Conservation (phyloP, 257 asterid genomes). For the Henckelia pumila region DNA sequence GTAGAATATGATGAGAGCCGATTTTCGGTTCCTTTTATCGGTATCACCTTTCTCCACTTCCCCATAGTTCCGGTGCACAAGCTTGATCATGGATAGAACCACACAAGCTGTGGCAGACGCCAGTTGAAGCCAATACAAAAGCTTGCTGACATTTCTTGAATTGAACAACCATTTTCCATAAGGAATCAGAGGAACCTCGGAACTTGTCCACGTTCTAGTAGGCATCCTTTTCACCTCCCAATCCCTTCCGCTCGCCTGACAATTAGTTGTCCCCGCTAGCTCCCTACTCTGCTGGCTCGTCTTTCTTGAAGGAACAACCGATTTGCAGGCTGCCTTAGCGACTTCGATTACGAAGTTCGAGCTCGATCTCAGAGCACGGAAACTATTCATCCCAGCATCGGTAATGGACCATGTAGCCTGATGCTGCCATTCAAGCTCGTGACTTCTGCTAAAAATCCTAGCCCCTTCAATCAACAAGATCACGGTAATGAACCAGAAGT, state of each 20-base stretch:
- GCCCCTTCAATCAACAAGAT: conserved; percentile 75
- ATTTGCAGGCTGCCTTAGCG: conserved; percentile 28
- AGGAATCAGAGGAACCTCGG: conserved; percentile 83
- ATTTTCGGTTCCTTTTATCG: conserved; percentile 60
- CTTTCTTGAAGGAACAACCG: conserved; percentile 23
- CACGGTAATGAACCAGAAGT: conserved; percentile 89
- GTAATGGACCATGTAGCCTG: conserved; percentile 82
- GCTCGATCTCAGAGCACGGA: conserved; percentile 57
- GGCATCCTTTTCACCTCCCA: conserved; percentile 40
- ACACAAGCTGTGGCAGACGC: conserved; percentile 81
- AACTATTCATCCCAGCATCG: conserved; percentile 65
- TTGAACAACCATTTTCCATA: conserved; percentile 66
- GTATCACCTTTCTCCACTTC: conserved; percentile 48
- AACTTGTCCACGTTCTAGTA: conserved; percentile 61
- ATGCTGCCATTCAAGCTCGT: conserved; percentile 96
- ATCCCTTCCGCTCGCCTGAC: conserved; percentile 22
- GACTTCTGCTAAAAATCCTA: conserved; percentile 81
- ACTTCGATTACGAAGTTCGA: conserved; percentile 34
- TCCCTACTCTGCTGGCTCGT: conserved; percentile 33
- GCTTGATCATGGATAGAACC: conserved; percentile 62
- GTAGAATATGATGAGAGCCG: conserved; percentile 76
- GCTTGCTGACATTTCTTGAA: conserved; percentile 64
- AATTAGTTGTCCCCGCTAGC: conserved; percentile 15
- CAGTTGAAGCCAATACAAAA: conserved; percentile 76
- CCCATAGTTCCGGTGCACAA: conserved; percentile 58